phyloP scores from a whole-genome alignment of 306 rosid species.

The Begonia peltatifolia region DNA sequence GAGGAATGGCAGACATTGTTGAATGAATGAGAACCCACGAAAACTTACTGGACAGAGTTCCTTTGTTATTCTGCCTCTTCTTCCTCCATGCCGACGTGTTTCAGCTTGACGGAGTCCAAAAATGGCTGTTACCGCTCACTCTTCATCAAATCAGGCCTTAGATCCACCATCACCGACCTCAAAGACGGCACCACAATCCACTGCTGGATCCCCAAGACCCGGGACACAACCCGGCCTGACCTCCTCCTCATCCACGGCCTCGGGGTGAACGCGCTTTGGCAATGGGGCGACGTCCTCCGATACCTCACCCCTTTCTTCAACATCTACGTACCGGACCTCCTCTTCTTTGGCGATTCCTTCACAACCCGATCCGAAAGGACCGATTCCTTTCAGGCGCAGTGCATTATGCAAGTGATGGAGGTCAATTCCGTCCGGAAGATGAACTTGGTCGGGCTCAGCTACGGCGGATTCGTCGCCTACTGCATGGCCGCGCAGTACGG shows the following conservation, averaged over 20 bases:
- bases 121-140: constrained; percentile 35
- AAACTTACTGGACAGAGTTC: too few species aligned
- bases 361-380: constrained; percentile 45
- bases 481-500: constrained; percentile 33
- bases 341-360: constrained; percentile 65
- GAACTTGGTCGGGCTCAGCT: constrained; percentile 64
- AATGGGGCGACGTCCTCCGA: constrained; percentile 49
- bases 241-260: constrained; percentile 76
- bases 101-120: constrained; percentile 47
- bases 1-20: too few species aligned
- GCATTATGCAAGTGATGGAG: constrained; percentile 60
- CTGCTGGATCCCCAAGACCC: constrained; percentile 70
- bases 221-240: constrained; percentile 29
- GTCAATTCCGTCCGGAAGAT: constrained; percentile 30
- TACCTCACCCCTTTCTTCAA: constrained; percentile 37
- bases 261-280: constrained; percentile 77
- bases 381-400: constrained; percentile 66
- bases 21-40: too few species aligned
- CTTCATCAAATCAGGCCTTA: constrained; percentile 55
- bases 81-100: constrained; percentile 23
- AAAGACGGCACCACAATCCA: constrained; percentile 60
- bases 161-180: constrained; percentile 37
- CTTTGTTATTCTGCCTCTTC: background rate
- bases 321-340: constrained; percentile 71
- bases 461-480: constrained; percentile 76